These are phyloP conservation scores for Xerocomus potaroensis DNA, from an alignment of 768 basidiomycete species.

Conservation along the genomic window DNA sequence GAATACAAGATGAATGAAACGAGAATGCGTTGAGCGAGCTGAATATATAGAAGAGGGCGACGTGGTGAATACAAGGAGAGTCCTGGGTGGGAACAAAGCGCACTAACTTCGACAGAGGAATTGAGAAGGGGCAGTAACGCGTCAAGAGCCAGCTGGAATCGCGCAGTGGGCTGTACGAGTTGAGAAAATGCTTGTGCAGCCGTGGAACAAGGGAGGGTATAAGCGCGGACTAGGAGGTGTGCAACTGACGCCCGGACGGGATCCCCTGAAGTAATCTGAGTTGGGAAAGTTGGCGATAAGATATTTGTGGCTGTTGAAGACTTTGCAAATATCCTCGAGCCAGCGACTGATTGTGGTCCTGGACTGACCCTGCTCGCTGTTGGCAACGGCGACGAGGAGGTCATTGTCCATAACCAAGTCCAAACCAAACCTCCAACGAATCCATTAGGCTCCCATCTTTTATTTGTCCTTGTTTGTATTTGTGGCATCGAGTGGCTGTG, in stretches of 20 bases:
- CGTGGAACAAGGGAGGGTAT: constrained; percentile 70
- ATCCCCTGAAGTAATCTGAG: constrained; percentile 33
- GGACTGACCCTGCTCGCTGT: constrained; percentile 31
- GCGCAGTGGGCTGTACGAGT: constrained; percentile 68
- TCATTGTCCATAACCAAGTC: constrained; percentile 32
- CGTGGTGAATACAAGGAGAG: constrained; percentile 14
- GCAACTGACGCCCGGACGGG: constrained; percentile 59
- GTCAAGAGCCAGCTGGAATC: constrained; percentile 83
- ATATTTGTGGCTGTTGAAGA: constrained; percentile 31
- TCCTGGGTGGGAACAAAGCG: constrained; percentile 7
- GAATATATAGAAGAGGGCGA: constrained; percentile 9
- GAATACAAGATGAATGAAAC: constrained; percentile 78
- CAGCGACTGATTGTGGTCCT: constrained; percentile 22
- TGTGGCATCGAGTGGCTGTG: constrained; percentile 21
- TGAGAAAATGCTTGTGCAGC: constrained; percentile 72
- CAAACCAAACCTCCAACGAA: constrained; percentile 1
- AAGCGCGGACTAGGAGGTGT: constrained; percentile 63
- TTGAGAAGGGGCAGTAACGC: constrained; percentile 71
- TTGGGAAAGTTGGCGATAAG: constrained; percentile 30
- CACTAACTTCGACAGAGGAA: constrained; percentile 51
- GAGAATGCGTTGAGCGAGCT: constrained; percentile 73
- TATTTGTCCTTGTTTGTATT: constrained; percentile 18
- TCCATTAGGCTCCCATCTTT: not conserved
- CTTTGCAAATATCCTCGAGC: constrained; percentile 32
- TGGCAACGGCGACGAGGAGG: constrained; percentile 30